Conservation (phyloP, 2,329 filamentous ascomycete species). For the Chaetomium olivaceum region DNA sequence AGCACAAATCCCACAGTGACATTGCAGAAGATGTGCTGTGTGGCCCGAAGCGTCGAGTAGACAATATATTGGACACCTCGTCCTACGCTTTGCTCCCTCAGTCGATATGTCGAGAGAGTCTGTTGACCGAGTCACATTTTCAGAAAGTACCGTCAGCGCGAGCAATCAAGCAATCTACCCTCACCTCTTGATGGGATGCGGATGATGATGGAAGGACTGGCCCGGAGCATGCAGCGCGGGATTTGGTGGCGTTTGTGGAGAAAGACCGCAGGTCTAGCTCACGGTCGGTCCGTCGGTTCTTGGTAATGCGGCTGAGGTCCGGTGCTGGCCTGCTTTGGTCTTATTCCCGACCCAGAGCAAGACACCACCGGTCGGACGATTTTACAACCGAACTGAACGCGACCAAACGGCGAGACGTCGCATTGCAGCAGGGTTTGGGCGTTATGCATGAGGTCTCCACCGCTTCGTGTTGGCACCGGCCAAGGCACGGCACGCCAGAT, state of each 20-base stretch:
- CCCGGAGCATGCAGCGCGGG: not conserved
- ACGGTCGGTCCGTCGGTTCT: conserved; percentile 3
- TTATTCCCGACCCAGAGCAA: conserved; percentile 11
- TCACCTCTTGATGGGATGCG: not conserved
- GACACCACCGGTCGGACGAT: conserved; percentile 12
- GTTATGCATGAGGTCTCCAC: conserved; percentile 9
- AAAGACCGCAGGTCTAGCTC: not conserved
- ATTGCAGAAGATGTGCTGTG: conserved; percentile 2
- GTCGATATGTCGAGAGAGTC: not conserved
- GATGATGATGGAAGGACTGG: not conserved
- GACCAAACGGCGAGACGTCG: conserved; percentile 15
- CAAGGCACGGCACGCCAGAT: conserved; percentile 3
- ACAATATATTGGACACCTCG: conserved; percentile 2
- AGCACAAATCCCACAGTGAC: conserved; percentile 5
- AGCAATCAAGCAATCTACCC: not conserved
- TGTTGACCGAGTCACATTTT: conserved; percentile 1
- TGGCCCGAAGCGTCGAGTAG: not conserved
- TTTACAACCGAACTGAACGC: conserved; percentile 4
- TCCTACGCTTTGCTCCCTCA: not conserved
- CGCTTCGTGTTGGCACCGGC: conserved; percentile 2
- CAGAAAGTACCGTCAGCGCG: not conserved
- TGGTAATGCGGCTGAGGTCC: conserved; percentile 8
- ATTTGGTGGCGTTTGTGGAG: not conserved
- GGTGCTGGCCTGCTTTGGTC: not conserved
- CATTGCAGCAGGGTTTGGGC: conserved; percentile 20